Evolutionary conservation across 2,329 filamentous ascomycete species (phyloP), one percentile per base, ranked within the genome.

Genomic region (Fusarium incarnatum): DNA sequence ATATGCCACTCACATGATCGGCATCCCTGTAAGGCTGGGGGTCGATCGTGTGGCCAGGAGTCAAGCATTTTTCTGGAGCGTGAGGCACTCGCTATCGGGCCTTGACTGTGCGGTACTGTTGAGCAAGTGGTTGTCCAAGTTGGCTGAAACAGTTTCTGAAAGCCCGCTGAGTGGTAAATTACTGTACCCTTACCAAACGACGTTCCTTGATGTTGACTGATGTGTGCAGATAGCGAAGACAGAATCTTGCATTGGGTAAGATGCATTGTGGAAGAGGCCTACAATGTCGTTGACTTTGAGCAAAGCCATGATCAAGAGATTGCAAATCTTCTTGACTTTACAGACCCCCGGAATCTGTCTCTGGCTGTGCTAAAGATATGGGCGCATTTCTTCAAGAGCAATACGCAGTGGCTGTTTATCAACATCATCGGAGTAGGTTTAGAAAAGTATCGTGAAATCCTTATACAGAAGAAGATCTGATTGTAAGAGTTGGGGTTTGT

Each of bases 51-150:
- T 88, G 1, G 85, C 85, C 0, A 79, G 84, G 18, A 88, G 84
- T 18, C 85, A 88, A 53, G 84, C 85, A 0, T 85, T 87, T 46
- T 84, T 87, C 49, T 88, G 86, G 86, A 86, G 84, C 7, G 85
- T 87, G 4, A 80, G 87, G n/a, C 86, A 88, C 55, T 85, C 85
- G 0, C 78, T 88, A 0, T 86, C 84, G 6, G 84, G 83, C 2
- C 78, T 88, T 0, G 86, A 88, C 68, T 87, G 85, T 22, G 85
- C 85, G 0, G 81, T 88, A 0, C 76, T 88, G 5, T 75, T 88
- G 0, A 84, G 84, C 16, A 88, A 87, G 64, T 85, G 83, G 61
- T 15, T 64, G 13, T 56, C 30, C 12, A 64, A 64, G 18, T 22
- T 64, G 3, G 12, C 34, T 3, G 42, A 56, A 7, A 63, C 57